Evolutionary conservation across 495 filamentous ascomycete genomes (phyloP).

Genomic region (Daldinia grandis): DNA sequence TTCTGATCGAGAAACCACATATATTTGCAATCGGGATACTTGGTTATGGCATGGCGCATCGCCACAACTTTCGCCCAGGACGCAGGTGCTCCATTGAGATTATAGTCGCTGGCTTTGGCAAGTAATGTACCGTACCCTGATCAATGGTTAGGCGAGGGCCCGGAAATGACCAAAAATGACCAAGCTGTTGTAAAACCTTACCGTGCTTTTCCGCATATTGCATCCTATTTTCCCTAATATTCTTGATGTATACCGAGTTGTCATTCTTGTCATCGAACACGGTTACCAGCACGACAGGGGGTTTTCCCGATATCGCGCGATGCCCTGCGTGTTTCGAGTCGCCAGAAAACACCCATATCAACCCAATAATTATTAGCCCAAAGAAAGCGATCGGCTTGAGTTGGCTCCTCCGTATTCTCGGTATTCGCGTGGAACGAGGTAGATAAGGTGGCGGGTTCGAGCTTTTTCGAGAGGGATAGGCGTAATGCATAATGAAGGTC

Average conservation of each 20-base stretch:
- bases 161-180: not conserved
- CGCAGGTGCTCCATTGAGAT: constrained; percentile 68
- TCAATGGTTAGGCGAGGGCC: constrained; percentile 17
- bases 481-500: constrained; percentile 81
- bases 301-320: constrained; percentile 68
- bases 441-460: constrained; percentile 71
- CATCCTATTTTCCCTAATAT: constrained; percentile 80
- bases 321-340: constrained; percentile 45
- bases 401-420: constrained; percentile 69
- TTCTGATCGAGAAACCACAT: constrained; percentile 87
- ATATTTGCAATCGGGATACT: constrained; percentile 74
- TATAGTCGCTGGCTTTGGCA: constrained; percentile 77
- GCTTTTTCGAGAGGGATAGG: constrained; percentile 83
- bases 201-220: constrained; percentile 90
- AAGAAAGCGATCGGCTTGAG: constrained; percentile 69
- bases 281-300: constrained; percentile 87
- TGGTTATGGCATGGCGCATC: constrained; percentile 87
- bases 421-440: constrained; percentile 67
- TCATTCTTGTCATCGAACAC: constrained; percentile 73
- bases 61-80: constrained; percentile 86
- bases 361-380: constrained; percentile 61
- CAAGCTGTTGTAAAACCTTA: constrained; percentile 54
- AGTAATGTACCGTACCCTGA: constrained; percentile 90
- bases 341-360: constrained; percentile 71
- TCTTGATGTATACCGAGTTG: constrained; percentile 69